A percentile compares a stretch with the other conserved stretches of the same genome.
These are phyloP conservation scores for Dictyostelium brefeldianum DNA, from an alignment of 78 protist species.

Conservation along the genomic window DNA sequence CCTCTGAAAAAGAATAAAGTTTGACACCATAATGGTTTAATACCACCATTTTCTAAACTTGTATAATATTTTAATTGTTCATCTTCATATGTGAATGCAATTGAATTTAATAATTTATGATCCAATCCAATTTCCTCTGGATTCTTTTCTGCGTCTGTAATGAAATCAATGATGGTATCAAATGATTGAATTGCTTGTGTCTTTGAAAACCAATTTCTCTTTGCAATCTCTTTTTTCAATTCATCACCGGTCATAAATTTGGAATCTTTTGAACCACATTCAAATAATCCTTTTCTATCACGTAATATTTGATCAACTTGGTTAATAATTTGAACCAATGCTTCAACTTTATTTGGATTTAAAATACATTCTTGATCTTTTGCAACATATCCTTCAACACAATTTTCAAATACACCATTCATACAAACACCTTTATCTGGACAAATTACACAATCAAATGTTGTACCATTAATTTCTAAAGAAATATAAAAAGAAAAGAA, in stretches of 20 bases:
- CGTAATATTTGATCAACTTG: conserved; percentile 32
- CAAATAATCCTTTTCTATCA: conserved; percentile 36
- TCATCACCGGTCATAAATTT: conserved; percentile 4
- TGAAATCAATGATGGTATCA: background rate
- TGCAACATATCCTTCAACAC: conserved; percentile 32
- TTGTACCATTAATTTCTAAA: conserved; percentile 1
- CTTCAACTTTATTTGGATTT: conserved; percentile 36
- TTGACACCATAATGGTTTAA: conserved; percentile 70
- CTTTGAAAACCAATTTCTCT: conserved; percentile 42
- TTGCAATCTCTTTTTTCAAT: conserved; percentile 17
- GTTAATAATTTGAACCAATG: background rate
- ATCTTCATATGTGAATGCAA: conserved; percentile 5
- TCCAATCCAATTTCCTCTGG: conserved; percentile 26
- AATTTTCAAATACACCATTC: conserved; percentile 9
- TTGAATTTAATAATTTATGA: background rate
- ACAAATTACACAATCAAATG: conserved; percentile 25
- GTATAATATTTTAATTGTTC: conserved; percentile 15
- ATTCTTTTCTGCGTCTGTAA: background rate
- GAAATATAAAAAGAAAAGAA: background rate
- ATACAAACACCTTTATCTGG: conserved; percentile 59
- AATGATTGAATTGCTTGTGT: background rate
- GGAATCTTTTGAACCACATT: conserved; percentile 19
- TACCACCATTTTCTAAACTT: background rate
- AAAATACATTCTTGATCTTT: conserved; percentile 29
- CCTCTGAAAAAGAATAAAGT: conserved; percentile 15